These are phyloP conservation scores for Phtheirospermum japonicum DNA, from an alignment of 257 asterid species.

Conservation along the genomic window DNA sequence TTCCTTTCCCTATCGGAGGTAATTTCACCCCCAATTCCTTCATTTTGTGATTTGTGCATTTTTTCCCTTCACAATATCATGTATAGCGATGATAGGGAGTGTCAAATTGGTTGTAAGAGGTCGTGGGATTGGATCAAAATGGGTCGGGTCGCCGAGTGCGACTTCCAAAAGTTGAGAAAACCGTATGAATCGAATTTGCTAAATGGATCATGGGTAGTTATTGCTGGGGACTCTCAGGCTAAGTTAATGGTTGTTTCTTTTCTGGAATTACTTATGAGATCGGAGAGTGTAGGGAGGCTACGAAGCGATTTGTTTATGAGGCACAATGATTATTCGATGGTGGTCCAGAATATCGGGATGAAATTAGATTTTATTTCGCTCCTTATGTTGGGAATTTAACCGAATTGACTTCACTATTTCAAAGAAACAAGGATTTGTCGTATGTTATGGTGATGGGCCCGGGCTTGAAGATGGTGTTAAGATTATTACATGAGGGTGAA, in stretches of 20 bases:
- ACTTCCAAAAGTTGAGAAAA: constrained; percentile 61
- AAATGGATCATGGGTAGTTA: constrained; percentile 90
- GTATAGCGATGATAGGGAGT: constrained; percentile 33
- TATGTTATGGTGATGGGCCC: constrained; percentile 89
- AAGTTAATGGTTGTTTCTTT: constrained; percentile 76
- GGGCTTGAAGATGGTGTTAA: constrained; percentile 96
- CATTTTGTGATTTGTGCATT: constrained; percentile 61
- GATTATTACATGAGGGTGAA: constrained; percentile 95
- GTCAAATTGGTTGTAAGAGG: constrained; percentile 33
- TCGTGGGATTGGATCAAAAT: constrained; percentile 73
- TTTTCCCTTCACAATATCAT: constrained; percentile 51
- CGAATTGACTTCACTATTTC: constrained; percentile 39
- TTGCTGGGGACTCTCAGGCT: constrained; percentile 94
- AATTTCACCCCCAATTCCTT: constrained; percentile 29
- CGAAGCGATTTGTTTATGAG: constrained; percentile 81
- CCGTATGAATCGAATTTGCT: constrained; percentile 72
- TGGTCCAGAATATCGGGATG: constrained; percentile 75
- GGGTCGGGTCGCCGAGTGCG: constrained; percentile 54
- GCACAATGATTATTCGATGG: constrained; percentile 73
- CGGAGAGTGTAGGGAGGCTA: constrained; percentile 46
- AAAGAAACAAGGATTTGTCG: constrained; percentile 44
- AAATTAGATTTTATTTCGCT: constrained; percentile 86
- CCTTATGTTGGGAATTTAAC: constrained; percentile 74
- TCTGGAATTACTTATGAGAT: constrained; percentile 67
- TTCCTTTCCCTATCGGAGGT: constrained; percentile 43